Evolutionary conservation across 768 basidiomycete species (phyloP), one percentile per base, ranked within the genome.

Genomic region (Lentinula aciculospora): DNA sequence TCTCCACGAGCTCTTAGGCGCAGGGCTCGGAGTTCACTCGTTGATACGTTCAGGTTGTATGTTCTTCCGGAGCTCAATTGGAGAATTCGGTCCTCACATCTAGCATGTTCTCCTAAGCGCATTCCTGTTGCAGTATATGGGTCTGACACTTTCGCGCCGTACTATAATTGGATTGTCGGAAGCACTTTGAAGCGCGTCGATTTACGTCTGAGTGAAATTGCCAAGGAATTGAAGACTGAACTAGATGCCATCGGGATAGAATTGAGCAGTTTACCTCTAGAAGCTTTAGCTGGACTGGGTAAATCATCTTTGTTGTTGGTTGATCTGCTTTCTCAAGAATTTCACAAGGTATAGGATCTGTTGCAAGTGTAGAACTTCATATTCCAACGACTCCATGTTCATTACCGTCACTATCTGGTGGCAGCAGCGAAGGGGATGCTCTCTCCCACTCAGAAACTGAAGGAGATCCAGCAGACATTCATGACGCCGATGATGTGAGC

Each of bases 11-110:
- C 66, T 53, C 76, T 86, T 39, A 81, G 86, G 17, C 73, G 76
- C 34, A 77, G 81, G 45, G 89, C 89, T 4, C 84, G 88, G 29
- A 85, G 87, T 19, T 74, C 77, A 3, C 77, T 90, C 13, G 76
- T 89, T 6, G 86, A 92, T 62, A 75, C 81, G 3, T 89, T 83
- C 65, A 81, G 88, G 32, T 76, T 76, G 23, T 80, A 83, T 63
- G 78, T 88, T 25, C 61, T 86, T n/a, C 66, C 76, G 23, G 82
- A 84, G 59, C 72, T 89, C 23, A 62, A 69, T 6, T 57, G 56
- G 27, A 69, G 75, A 34, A 39, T 69, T 12, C 68, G 56, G n/a
- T 48, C 2, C 23, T 42, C 32, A 12, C 21, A 23, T 31, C 8
- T 45, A 67, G 58, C 60, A 68, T 80, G 44, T 61, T 69, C 49